Conservation (phyloP, 129 eudicot species). For the Arctium minus region DNA sequence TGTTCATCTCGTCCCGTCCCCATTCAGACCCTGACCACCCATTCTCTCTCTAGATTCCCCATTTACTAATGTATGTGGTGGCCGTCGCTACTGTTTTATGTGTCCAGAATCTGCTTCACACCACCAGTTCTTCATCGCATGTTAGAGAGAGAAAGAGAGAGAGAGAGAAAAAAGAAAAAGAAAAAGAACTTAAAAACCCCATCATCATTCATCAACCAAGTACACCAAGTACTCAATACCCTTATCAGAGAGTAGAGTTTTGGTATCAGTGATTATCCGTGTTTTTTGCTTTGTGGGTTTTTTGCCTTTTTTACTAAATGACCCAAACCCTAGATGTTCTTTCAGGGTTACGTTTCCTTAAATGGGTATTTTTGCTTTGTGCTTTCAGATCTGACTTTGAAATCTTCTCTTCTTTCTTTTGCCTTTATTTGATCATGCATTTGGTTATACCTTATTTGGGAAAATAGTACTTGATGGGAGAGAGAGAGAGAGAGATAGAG, state of each 20-base stretch:
- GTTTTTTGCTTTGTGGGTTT: slow-evolving; percentile 5
- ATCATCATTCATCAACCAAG: slow-evolving; percentile 3
- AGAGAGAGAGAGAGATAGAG: slow-evolving; percentile 1
- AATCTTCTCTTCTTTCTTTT: neutral
- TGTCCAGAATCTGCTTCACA: neutral
- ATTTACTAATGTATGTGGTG: neutral
- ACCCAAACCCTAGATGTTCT: slow-evolving; percentile 27
- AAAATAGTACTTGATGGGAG: neutral
- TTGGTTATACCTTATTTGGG: neutral
- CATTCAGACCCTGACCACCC: slow-evolving; percentile 13
- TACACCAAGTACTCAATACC: slow-evolving; percentile 11
- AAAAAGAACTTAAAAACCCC: neutral
- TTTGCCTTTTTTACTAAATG: neutral
- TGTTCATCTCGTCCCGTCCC: slow-evolving; percentile 22
- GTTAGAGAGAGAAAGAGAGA: neutral
- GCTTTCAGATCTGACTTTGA: slow-evolving; percentile 30
- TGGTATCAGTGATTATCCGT: neutral
- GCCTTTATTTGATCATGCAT: neutral
- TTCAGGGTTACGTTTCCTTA: slow-evolving; percentile 11
- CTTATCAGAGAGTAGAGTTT: slow-evolving; percentile 1
- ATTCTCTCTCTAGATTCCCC: neutral
- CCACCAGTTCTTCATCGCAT: slow-evolving; percentile 10
- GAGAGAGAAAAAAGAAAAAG: no score
- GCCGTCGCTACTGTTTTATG: slow-evolving; percentile 23
- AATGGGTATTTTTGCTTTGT: slow-evolving; percentile 11